phyloP scores from a whole-genome alignment of 116 monocot species.

The Iris pallida region DNA sequence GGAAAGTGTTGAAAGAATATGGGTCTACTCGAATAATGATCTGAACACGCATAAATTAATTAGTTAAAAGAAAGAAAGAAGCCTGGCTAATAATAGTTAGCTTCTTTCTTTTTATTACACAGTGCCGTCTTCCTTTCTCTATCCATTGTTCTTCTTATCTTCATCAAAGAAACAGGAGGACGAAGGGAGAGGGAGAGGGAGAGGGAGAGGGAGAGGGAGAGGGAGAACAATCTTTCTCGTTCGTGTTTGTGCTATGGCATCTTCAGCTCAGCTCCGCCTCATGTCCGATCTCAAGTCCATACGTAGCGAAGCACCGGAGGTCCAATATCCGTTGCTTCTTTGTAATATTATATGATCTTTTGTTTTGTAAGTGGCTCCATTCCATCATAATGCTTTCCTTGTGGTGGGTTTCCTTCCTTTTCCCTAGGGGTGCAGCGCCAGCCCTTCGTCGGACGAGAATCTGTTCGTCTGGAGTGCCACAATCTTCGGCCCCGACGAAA shows the following conservation, averaged over 20 bases:
- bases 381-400: neutral
- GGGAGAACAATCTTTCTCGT: too few relatives aligned
- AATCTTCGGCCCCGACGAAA: conserved; percentile 51
- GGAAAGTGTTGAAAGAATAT: too few relatives aligned
- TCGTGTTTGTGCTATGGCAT: conserved; percentile 26
- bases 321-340: conserved; percentile 1
- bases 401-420: neutral
- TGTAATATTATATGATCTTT: neutral
- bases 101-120: too few relatives aligned
- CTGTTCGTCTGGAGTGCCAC: conserved; percentile 61
- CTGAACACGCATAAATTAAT: too few relatives aligned
- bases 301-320: conserved; percentile 50
- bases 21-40: too few relatives aligned
- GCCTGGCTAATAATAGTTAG: too few relatives aligned
- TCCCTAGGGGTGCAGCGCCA: conserved; percentile 50
- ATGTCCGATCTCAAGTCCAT: conserved; percentile 59
- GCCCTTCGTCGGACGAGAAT: conserved; percentile 49
- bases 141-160: too few relatives aligned
- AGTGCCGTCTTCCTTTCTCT: too few relatives aligned
- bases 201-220: too few relatives aligned
- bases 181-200: too few relatives aligned
- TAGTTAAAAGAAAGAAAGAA: too few relatives aligned
- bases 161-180: too few relatives aligned
- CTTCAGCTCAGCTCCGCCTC: conserved; percentile 47
- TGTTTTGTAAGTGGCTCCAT: neutral